Evolutionary conservation across 1,284 basidiomycete species (phyloP), one percentile per base, ranked within the genome.

Genomic region (Microbotryum saponariae): DNA sequence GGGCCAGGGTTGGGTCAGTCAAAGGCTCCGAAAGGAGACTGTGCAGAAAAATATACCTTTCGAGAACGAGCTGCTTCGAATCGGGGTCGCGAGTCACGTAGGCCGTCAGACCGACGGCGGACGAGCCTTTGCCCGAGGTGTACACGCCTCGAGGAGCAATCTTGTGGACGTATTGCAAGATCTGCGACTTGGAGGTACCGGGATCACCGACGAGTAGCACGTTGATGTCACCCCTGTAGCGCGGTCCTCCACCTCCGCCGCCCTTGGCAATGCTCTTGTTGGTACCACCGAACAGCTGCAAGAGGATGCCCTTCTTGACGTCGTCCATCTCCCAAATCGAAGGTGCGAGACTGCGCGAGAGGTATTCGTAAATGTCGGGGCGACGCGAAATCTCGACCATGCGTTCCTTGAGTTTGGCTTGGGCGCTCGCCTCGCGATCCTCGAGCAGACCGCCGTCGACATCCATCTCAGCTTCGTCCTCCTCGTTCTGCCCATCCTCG

Each of bases 261-360:
- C 93, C 94, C 56, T 85, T 82, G 1, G 89, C 83, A 68, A 98
- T 90, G 69, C 82, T 89, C 81, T 98, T 98, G 77, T 97, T 97
- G 54, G 94, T 97, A 1, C 94, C 94, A 7, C 94, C 96, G 76
- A 98, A 97, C 29, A 98, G 78, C 76, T 97, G 94, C 33, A 98
- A 78, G 54, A 98, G 75, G 60, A 98, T 94, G 0, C 96, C 94
- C 78, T 97, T 97, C 79, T 98, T 98, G 65, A 98, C 91, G 73
- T 98, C 94, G 48, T 98, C 93, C 89, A 97, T 88, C 75, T 92
- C 91, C 86, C 91, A 97, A 70, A 98, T 94, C 31, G 86, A 89
- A 10, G 94, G 96, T 1, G 94, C 94, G 64, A 98, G 82, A 2
- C 87, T 90, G 37, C 87, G 80, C 16, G 93, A 79, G 2, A 98